A percentile compares a stretch with the other conserved stretches of the same genome.
phyloP scores from a whole-genome alignment of 139 green algal genomes.

The Desmodesmus armatus region DNA sequence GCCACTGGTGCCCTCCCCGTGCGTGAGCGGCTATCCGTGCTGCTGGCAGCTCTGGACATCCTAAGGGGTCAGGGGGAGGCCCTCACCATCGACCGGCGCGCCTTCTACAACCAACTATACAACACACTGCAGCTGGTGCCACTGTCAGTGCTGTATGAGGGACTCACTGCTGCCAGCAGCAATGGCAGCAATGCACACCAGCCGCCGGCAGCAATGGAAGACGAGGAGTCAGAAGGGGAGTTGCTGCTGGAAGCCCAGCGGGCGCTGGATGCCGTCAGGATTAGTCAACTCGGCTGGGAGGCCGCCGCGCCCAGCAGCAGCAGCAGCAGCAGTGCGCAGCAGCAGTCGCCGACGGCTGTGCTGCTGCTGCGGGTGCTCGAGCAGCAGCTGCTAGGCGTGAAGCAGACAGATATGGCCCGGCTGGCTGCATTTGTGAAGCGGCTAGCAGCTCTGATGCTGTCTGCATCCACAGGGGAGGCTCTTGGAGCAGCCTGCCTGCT shows the following conservation, averaged over 20 bases:
- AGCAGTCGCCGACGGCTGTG: slow-evolving; percentile 9
- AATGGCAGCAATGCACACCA: slow-evolving; percentile 29
- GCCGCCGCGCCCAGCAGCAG: background rate
- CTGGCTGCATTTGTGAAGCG: slow-evolving; percentile 66
- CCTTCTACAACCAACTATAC: slow-evolving; percentile 75
- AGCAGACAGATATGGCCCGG: slow-evolving; percentile 53
- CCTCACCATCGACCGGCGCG: slow-evolving; percentile 75
- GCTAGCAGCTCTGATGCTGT: slow-evolving; percentile 45
- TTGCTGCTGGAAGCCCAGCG: background rate
- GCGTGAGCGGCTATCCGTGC: slow-evolving; percentile 63
- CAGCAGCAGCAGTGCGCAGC: slow-evolving; percentile 28
- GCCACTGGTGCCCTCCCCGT: slow-evolving; percentile 62
- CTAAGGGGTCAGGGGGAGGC: slow-evolving; percentile 75
- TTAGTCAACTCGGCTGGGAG: background rate
- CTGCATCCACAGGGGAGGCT: slow-evolving; percentile 32
- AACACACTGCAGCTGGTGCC: slow-evolving; percentile 57
- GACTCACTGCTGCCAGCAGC: slow-evolving; percentile 17
- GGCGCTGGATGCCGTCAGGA: slow-evolving; percentile 8
- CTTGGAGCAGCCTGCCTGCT: slow-evolving; percentile 50
- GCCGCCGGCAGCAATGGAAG: background rate
- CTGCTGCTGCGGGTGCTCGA: slow-evolving; percentile 44
- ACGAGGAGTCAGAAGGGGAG: background rate
- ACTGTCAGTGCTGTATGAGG: slow-evolving; percentile 49
- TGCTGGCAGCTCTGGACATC: slow-evolving; percentile 73
- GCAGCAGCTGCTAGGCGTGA: slow-evolving; percentile 53